These are phyloP conservation scores for Solanum hybrid DNA, from an alignment of 305 asterid genomes.

Conservation along the genomic window DNA sequence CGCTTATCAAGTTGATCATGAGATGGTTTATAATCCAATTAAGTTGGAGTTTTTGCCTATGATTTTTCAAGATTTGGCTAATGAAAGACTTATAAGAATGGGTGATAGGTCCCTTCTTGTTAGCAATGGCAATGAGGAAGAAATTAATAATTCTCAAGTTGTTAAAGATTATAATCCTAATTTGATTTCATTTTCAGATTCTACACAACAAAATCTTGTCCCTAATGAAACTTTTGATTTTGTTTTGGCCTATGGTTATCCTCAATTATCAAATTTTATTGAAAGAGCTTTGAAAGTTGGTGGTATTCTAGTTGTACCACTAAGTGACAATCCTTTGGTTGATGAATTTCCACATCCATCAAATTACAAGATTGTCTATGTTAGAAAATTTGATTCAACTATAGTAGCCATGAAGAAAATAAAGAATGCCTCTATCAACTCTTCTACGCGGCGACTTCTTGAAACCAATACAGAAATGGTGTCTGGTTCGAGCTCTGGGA, in stretches of 20 bases:
- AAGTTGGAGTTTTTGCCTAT: background rate
- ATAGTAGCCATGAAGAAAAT: constrained; percentile 15
- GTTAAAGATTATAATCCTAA: background rate
- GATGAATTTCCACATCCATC: constrained; percentile 13
- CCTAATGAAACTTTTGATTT: constrained; percentile 9
- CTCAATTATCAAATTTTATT: background rate
- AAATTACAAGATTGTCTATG: constrained; percentile 15
- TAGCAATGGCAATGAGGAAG: background rate
- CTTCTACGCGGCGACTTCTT: background rate
- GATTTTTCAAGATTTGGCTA: constrained; percentile 18
- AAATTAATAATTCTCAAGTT: background rate
- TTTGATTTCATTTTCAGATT: no score
- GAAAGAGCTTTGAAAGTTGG: constrained; percentile 15
- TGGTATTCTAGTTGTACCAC: constrained; percentile 8
- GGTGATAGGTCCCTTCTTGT: constrained; percentile 13
- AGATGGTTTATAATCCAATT: background rate
- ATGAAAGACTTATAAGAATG: constrained; percentile 19
- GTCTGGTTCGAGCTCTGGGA: background rate
- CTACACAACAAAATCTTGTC: no score
- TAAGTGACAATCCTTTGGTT: background rate
- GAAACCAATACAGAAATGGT: no score
- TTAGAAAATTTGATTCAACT: constrained; percentile 14
- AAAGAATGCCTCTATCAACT: background rate
- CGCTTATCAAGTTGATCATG: background rate
- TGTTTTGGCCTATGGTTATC: constrained; percentile 4